Percentiles rank a stretch among this genome's conserved stretches.
These are phyloP conservation scores for Patellifolia procumbens DNA, from an alignment of 179 eudicot species.

Conservation along the genomic window DNA sequence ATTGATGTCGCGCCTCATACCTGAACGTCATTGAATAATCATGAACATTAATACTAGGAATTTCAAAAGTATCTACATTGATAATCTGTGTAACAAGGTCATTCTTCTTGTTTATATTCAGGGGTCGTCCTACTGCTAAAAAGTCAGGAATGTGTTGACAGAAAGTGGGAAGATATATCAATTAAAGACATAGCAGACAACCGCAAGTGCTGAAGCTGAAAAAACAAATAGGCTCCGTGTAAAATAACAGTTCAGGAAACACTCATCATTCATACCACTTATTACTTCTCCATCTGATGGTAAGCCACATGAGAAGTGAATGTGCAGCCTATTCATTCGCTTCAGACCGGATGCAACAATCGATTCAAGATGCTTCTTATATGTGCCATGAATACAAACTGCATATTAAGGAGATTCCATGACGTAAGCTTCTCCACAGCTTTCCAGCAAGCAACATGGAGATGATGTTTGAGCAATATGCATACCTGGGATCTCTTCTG, in stretches of 20 bases:
- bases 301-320: constrained; percentile 89
- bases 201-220: background rate
- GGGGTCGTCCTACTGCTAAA: background rate
- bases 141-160: background rate
- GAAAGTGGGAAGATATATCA: background rate
- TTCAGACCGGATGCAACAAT: constrained; percentile 82
- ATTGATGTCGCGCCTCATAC: constrained; percentile 75
- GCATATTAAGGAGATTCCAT: constrained; percentile 20
- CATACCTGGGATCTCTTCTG: constrained; percentile 79
- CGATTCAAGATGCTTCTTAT: constrained; percentile 61
- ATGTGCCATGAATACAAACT: constrained; percentile 97
- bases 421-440: background rate
- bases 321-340: constrained; percentile 79
- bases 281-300: constrained; percentile 84
- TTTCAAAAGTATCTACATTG: background rate
- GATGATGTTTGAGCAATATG: background rate
- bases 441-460: constrained; percentile 4
- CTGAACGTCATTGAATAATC: constrained; percentile 39
- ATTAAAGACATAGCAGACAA: background rate
- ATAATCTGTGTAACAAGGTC: no score
- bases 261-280: constrained; percentile 68
- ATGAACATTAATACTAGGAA: background rate
- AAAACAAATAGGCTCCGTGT: no score
- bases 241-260: background rate
- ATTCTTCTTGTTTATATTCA: background rate